Base-by-base conservation (phyloP, 73 alveolate genomes). In the Paramecium primaurelia region DNA sequence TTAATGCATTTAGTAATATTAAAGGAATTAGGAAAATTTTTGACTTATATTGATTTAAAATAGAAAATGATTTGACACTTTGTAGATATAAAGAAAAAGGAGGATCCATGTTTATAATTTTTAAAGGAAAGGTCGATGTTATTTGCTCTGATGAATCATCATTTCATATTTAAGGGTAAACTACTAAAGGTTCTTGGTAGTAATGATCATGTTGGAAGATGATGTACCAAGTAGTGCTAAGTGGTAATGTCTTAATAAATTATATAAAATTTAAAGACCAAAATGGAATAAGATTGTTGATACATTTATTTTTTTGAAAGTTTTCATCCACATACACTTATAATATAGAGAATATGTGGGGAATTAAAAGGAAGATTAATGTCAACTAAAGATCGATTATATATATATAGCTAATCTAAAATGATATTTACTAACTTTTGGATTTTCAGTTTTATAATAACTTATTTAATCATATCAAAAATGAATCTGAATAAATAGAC, bases 1-100 rank as follows among this genome's bases (percentile, higher is more conserved):
- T 36, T 88, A 44, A 88, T 88, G 93, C 93, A 90, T n/a, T 71
- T 88, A 28, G 90, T 69, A 12, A 88, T 88, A 90, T 42, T 88
- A 20, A 45, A 68, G 10, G 93, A 68, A 9, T 68, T 88, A 42
- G 93, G 90, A 69, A 71, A 59, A 6, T 42, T 90, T n/a, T 36
- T 88, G 8, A 59, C 86, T 0, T 88, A 3, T 68, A 10, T 14
- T n/a, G 40, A 20, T 37, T 40, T 10, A 30, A 49, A 37, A 38
- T 49, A 68, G 51, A 68, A 18, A 45, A 25, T 16, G 71, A 88
- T 38, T 10, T 42, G 18, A 59, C 77, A 69, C 45, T 88, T 3
- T 88, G 93, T 18, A 88, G 59, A 49, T 45, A 69, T 28, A 90
- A 90, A 5, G 93, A 88, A 58, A 60, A 37, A 42, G 93, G 93